These are phyloP conservation scores for Clavulina sp. DNA, from an alignment of 768 basidiomycete genomes.

Conservation along the genomic window DNA sequence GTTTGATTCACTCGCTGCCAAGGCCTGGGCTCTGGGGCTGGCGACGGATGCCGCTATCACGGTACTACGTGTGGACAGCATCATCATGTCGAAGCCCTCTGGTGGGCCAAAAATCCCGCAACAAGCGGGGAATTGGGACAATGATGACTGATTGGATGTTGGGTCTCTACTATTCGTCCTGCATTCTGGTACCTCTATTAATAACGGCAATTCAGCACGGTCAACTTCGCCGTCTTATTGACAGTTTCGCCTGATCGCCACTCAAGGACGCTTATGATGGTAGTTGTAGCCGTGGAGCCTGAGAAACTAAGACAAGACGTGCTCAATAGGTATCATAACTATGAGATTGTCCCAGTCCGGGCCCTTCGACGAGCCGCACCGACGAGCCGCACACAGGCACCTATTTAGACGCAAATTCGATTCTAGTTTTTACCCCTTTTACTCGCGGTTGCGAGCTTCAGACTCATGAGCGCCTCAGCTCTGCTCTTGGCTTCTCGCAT, in stretches of 20 bases:
- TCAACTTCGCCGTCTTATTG: background rate
- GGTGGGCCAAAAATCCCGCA: constrained; percentile 79
- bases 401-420: no score
- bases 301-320: background rate
- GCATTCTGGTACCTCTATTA: background rate
- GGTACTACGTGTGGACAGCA: constrained; percentile 88
- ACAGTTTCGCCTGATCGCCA: no score
- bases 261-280: no score
- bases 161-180: background rate
- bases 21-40: constrained; percentile 78
- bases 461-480: no score
- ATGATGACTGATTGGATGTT: constrained; percentile 24
- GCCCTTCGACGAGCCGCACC: no score
- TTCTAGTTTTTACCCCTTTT: no score
- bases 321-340: background rate
- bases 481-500: no score
- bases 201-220: no score
- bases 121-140: constrained; percentile 77
- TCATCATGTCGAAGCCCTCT: constrained; percentile 92
- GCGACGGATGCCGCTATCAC: constrained; percentile 83
- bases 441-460: no score
- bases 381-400: no score
- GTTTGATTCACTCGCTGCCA: constrained; percentile 75
- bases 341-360: no score
- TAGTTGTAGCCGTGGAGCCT: background rate